phyloP scores from a whole-genome alignment of 768 basidiomycete species.

The Hirschioporus abietinus region DNA sequence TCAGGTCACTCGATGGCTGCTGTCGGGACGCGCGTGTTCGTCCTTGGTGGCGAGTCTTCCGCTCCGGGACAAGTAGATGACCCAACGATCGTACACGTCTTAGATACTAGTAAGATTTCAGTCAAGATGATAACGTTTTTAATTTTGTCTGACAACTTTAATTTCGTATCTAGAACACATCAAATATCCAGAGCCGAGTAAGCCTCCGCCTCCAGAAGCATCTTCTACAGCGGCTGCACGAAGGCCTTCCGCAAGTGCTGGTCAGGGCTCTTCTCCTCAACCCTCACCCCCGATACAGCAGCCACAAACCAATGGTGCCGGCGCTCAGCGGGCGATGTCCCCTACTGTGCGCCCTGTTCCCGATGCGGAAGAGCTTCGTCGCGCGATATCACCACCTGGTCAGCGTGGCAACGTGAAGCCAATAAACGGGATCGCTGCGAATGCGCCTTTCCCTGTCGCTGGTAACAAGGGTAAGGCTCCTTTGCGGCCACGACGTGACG shows the following conservation, averaged over 20 bases:
- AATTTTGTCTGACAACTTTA: background rate
- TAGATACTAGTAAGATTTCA: conserved; percentile 82
- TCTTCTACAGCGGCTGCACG: conserved; percentile 11
- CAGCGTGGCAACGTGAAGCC: conserved; percentile 32
- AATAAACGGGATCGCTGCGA: conserved; percentile 37
- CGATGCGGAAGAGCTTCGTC: conserved; percentile 54
- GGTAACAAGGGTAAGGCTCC: conserved; percentile 46
- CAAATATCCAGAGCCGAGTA: conserved; percentile 78
- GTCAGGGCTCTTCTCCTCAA: conserved; percentile 19
- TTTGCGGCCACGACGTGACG: conserved; percentile 41
- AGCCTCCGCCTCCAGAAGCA: conserved; percentile 26
- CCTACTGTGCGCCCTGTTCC: conserved; percentile 40
- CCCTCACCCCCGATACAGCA: conserved; percentile 27
- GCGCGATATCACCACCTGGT: conserved; percentile 60
- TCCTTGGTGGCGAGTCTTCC: conserved; percentile 92
- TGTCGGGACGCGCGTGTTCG: conserved; percentile 81
- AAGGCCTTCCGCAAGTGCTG: conserved; percentile 11
- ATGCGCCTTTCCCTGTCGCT: conserved; percentile 29
- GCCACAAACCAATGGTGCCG: conserved; percentile 29
- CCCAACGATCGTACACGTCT: conserved; percentile 75
- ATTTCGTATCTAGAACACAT: conserved; percentile 61
- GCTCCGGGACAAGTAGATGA: conserved; percentile 71
- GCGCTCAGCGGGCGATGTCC: conserved; percentile 51
- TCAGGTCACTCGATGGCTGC: conserved; percentile 99
- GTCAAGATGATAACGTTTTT: conserved; percentile 5